Base-by-base conservation (phyloP, 164 flowering plant species). In the Aristolochia contorta region DNA sequence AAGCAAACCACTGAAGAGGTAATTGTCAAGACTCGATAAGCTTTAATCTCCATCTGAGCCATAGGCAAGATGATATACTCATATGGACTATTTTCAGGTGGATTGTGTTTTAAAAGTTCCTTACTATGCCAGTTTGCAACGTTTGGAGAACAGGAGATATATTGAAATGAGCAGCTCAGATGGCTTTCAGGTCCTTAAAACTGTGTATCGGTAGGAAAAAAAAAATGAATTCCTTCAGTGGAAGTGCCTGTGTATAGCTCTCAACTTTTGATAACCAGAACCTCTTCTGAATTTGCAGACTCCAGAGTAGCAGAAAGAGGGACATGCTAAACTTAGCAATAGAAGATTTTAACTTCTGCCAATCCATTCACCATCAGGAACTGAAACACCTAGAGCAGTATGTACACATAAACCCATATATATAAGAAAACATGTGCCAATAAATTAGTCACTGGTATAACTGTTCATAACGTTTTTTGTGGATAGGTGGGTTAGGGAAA, bases 401-500 rank as follows among this genome's bases (percentile, higher is more conserved):
- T 19, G 46, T 46, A 14, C 19, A 51, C n/a, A 27, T 18, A 15
- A 4, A 51, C 47, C 16, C 47, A 48, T 46, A 33, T n/a, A 16
- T 4, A 1, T 12, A 27, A 54, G 41, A 37, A 32, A 41, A 62
- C 15, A 14, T 43, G 41, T 13, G 50, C 7, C 14, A 16, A 16
- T 9, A 37, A 6, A 51, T 54, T 2, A 53, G 16, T 54, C 8
- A 10, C 22, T 9, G 43, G 16, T 7, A 12, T 9, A 54, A 54
- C 24, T 8, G 43, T 10, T 37, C 43, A 46, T 46, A 3, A 10
- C 32, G 57, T 50, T 59, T n/a, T 19, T 32, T 65, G 61, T 24
- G 54, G 24, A 61, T 43, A 92, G 98, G 74, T 93, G 97, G 98
- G 67, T 83, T 27, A 61, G 62, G 47, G 88, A 88, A 58, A 79